These are phyloP conservation scores for Mycena rebaudengoi DNA, from an alignment of 768 basidiomycete genomes.

Conservation along the genomic window DNA sequence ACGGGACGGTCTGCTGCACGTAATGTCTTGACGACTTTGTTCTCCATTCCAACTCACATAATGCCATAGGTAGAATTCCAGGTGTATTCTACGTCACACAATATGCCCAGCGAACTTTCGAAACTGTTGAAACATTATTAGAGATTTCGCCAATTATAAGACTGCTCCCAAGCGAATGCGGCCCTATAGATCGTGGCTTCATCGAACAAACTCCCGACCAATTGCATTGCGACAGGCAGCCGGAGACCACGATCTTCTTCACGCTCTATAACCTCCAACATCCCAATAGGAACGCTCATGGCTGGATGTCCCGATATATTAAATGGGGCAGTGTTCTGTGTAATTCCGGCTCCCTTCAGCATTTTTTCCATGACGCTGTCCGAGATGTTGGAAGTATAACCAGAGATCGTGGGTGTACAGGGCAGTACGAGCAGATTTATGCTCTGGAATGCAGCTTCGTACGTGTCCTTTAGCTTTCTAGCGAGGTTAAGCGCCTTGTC, in stretches of 20 bases:
- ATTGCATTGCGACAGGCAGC: constrained; percentile 54
- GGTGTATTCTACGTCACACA: constrained; percentile 20
- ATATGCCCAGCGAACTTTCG: too few relatives aligned
- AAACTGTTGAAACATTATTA: neutral
- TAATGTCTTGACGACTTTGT: neutral
- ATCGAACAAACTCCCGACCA: constrained; percentile 52
- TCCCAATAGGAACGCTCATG: constrained; percentile 52
- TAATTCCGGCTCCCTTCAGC: constrained; percentile 36
- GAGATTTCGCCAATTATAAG: constrained; percentile 29
- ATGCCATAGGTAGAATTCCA: constrained; percentile 13
- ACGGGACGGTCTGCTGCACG: too few relatives aligned
- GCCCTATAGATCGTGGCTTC: constrained; percentile 40
- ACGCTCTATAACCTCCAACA: constrained; percentile 33
- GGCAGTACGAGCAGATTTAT: constrained; percentile 45
- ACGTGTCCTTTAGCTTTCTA: constrained; percentile 44
- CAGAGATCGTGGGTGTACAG: constrained; percentile 44
- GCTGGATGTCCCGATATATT: constrained; percentile 51
- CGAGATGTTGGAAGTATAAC: constrained; percentile 34
- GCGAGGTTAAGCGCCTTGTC: constrained; percentile 49
- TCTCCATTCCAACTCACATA: too few relatives aligned
- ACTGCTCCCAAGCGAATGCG: constrained; percentile 37
- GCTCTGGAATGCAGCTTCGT: constrained; percentile 42
- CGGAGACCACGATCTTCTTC: constrained; percentile 43
- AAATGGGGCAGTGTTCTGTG: constrained; percentile 38
- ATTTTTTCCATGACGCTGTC: constrained; percentile 38